Evolutionary conservation across 805 yeast species (phyloP).

Genomic region (Candida saitoana): DNA sequence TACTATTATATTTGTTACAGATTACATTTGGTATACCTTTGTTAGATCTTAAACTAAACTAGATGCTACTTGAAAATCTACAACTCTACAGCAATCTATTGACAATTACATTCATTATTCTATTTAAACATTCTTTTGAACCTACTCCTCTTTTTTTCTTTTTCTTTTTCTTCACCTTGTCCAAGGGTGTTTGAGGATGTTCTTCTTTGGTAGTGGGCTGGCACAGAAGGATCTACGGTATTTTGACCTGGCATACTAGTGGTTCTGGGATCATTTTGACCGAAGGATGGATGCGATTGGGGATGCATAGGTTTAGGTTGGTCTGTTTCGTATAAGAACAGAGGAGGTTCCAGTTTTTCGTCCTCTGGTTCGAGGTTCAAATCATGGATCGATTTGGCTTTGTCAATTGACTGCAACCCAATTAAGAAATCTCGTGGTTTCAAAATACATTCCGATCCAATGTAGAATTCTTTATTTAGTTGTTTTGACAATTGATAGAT

Average conservation of each 20-base stretch:
- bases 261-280: constrained; percentile 5
- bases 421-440: constrained; percentile 49
- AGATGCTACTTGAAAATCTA: no score
- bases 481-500: constrained; percentile 63
- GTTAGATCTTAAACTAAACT: no score
- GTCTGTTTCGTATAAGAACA: constrained; percentile 34
- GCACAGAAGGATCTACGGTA: constrained; percentile 5
- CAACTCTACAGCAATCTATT: no score
- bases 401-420: constrained; percentile 39
- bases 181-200: background rate
- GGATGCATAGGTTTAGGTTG: constrained; percentile 8
- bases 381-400: constrained; percentile 34
- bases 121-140: constrained; percentile 44
- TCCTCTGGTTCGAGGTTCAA: constrained; percentile 36
- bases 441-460: constrained; percentile 77
- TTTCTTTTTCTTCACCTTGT: constrained; percentile 8
- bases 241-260: constrained; percentile 7
- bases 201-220: constrained; percentile 26
- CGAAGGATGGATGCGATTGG: constrained; percentile 5
- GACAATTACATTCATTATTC: no score
- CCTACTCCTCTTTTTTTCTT: constrained; percentile 43
- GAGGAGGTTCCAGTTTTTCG: constrained; percentile 38
- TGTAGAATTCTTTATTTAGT: constrained; percentile 65
- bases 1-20: no score
- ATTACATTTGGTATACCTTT: no score